These are phyloP conservation scores for Cryphonectria radicalis DNA, from an alignment of 2,329 filamentous ascomycete species.

Conservation along the genomic window DNA sequence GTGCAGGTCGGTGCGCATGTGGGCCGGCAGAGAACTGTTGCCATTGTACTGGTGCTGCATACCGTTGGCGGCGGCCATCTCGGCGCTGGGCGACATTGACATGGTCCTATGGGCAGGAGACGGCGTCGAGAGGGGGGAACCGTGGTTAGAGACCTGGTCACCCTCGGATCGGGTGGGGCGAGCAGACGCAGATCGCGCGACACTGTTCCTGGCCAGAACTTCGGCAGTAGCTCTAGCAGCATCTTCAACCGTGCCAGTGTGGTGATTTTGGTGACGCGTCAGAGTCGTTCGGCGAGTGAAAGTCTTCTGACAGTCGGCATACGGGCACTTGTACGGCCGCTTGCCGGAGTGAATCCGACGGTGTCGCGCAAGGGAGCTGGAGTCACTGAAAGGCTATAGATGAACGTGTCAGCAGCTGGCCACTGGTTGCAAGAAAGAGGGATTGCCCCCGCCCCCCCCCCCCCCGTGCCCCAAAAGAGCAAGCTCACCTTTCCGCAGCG, in stretches of 20 bases:
- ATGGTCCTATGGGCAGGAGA: constrained; percentile 80
- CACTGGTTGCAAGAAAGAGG: not conserved
- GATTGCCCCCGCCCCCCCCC: not conserved
- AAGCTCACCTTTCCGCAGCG: constrained; percentile 87
- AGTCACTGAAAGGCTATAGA: constrained; percentile 88
- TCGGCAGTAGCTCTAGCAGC: constrained; percentile 87
- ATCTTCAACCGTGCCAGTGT: constrained; percentile 93
- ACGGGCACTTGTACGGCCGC: constrained; percentile 95
- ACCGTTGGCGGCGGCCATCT: constrained; percentile 70
- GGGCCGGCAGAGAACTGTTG: constrained; percentile 78
- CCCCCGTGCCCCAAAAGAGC: too few relatives aligned
- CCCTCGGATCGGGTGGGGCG: constrained; percentile 69
- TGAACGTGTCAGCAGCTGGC: constrained; percentile 30
- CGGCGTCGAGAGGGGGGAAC: constrained; percentile 77
- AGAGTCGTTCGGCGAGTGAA: constrained; percentile 95
- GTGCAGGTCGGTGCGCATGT: constrained; percentile 77
- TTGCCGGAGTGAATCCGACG: constrained; percentile 94
- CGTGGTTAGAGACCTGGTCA: constrained; percentile 71
- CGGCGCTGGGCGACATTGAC: constrained; percentile 79
- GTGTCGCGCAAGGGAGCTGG: constrained; percentile 90
- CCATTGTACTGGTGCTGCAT: constrained; percentile 78
- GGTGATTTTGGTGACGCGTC: constrained; percentile 93
- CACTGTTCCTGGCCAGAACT: constrained; percentile 66
- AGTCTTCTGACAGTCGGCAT: constrained; percentile 96
- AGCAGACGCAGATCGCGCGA: constrained; percentile 39